phyloP scores from a whole-genome alignment of 768 basidiomycete species.

The Leccinellum rugosiceps region DNA sequence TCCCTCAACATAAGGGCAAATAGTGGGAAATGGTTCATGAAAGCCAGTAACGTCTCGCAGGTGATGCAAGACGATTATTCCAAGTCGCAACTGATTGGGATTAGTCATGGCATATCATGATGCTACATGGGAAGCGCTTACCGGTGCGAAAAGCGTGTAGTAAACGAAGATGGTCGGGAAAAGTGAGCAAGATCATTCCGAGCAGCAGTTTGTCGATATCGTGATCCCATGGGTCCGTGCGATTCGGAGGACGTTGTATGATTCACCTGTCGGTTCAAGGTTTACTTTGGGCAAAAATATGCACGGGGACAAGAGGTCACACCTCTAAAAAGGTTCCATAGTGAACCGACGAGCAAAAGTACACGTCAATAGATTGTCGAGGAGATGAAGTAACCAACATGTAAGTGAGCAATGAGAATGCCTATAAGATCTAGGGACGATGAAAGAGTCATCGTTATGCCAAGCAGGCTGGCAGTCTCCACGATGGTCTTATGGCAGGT shows the following conservation, averaged over 20 bases:
- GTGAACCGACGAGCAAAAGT: conserved; percentile 53
- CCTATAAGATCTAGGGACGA: conserved; percentile 63
- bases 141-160: conserved; percentile 76
- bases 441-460: conserved; percentile 66
- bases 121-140: conserved; percentile 19
- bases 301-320: conserved; percentile 8
- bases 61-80: conserved; percentile 51
- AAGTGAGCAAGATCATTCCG: conserved; percentile 85
- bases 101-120: not conserved
- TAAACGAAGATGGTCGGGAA: conserved; percentile 87
- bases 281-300: not conserved
- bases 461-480: conserved; percentile 38
- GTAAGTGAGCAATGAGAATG: conserved; percentile 68
- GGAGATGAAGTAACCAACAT: conserved; percentile 63
- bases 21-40: conserved; percentile 91
- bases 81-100: conserved; percentile 45
- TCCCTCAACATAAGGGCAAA: conserved; percentile 81
- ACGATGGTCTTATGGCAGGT: conserved; percentile 27
- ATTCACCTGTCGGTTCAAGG: conserved; percentile 57
- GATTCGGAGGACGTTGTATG: conserved; percentile 81
- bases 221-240: conserved; percentile 90
- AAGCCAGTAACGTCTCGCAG: conserved; percentile 63
- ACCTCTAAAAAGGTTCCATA: conserved; percentile 94
- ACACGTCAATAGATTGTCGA: conserved; percentile 59
- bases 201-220: conserved; percentile 93